Conservation (phyloP, 306 rosid species). For the Sicyos edulis region DNA sequence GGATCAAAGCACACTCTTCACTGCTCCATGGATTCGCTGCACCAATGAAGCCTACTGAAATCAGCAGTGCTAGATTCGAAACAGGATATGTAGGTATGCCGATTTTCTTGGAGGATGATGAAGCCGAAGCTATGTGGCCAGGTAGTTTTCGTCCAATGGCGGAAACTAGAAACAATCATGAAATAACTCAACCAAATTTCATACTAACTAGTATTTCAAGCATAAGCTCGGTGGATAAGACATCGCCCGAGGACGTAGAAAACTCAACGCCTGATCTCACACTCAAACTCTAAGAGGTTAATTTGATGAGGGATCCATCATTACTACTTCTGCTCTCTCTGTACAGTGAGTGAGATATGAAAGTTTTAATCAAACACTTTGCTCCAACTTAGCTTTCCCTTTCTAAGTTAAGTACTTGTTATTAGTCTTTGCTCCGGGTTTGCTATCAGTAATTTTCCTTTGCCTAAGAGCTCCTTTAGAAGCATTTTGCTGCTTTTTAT, state of each 20-base stretch:
- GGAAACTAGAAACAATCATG: conserved; percentile 25
- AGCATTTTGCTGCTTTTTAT: conserved; percentile 3
- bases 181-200: conserved; percentile 37
- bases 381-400: background rate
- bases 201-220: conserved; percentile 40
- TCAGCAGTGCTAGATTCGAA: conserved; percentile 42
- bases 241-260: conserved; percentile 35
- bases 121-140: conserved; percentile 67
- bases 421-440: background rate
- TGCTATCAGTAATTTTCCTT: background rate
- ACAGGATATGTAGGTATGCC: conserved; percentile 54
- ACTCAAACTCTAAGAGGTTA: conserved; percentile 54
- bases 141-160: conserved; percentile 68
- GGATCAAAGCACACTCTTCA: conserved; percentile 82
- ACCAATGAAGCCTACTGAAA: conserved; percentile 45
- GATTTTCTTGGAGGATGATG: conserved; percentile 64
- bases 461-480: conserved; percentile 1
- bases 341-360: conserved; percentile 44
- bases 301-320: conserved; percentile 8
- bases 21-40: conserved; percentile 48
- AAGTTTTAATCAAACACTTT: conserved; percentile 14
- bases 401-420: background rate
- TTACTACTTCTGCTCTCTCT: conserved; percentile 29
- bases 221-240: conserved; percentile 45
- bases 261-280: conserved; percentile 71